A percentile compares a stretch with the other conserved stretches of the same genome.
phyloP scores from a whole-genome alignment of 2,329 filamentous ascomycete genomes.

The Endocalyx cinctus region DNA sequence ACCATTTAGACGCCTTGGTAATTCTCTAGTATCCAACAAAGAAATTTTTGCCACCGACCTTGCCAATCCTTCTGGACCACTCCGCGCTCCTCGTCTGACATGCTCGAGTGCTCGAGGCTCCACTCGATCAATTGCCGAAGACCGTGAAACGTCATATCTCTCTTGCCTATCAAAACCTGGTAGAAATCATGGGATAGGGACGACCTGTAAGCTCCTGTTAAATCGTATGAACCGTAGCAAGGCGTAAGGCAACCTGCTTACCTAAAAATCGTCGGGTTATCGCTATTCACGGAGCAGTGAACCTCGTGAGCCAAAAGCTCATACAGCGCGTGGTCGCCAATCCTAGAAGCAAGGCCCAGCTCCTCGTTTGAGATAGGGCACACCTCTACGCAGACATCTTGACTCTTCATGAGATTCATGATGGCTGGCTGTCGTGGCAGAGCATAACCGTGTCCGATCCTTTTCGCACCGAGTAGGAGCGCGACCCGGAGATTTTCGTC shows the following conservation, averaged over 20 bases:
- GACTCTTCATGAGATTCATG: constrained; percentile 60
- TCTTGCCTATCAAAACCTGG: constrained; percentile 66
- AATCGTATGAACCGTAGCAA: too few relatives aligned
- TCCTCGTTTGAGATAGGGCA: constrained; percentile 77
- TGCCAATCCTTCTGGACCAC: constrained; percentile 42
- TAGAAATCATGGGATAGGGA: constrained; percentile 74
- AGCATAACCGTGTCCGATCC: constrained; percentile 71
- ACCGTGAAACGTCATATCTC: constrained; percentile 62
- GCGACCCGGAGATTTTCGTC: constrained; percentile 69
- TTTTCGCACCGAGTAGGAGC: constrained; percentile 59
- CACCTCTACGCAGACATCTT: constrained; percentile 66
- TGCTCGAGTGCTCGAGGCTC: constrained; percentile 59
- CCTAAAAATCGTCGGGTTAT: constrained; percentile 71
- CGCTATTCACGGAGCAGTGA: constrained; percentile 69
- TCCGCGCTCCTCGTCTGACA: constrained; percentile 38
- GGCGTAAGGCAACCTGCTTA: constrained; percentile 26
- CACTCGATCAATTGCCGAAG: constrained; percentile 67
- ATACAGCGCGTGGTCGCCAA: constrained; percentile 64
- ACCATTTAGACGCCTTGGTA: too few relatives aligned
- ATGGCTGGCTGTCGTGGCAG: constrained; percentile 62
- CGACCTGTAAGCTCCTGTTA: too few relatives aligned
- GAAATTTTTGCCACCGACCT: constrained; percentile 48
- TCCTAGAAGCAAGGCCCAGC: constrained; percentile 61
- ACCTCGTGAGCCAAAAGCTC: constrained; percentile 66
- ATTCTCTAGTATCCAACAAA: too few relatives aligned